phyloP scores from a whole-genome alignment of 768 basidiomycete genomes.

The Hygrocybe coccinea region DNA sequence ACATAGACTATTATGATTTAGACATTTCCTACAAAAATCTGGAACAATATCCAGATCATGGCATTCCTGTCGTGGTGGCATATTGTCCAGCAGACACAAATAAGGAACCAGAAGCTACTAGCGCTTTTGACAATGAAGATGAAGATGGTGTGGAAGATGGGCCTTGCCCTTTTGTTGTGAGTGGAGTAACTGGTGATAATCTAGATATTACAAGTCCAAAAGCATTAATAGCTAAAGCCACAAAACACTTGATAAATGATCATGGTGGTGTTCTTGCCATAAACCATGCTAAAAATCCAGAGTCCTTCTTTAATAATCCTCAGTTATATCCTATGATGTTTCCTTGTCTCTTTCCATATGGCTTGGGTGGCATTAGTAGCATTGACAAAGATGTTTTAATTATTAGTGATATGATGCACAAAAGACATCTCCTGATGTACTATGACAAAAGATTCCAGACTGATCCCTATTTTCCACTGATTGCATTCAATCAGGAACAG shows the following conservation, averaged over 20 bases:
- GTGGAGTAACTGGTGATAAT: slow-evolving; percentile 29
- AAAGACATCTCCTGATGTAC: slow-evolving; percentile 29
- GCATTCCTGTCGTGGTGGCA: slow-evolving; percentile 15
- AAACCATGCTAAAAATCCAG: slow-evolving; percentile 14
- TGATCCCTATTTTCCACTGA: slow-evolving; percentile 33
- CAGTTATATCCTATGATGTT: slow-evolving; percentile 30
- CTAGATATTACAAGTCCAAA: slow-evolving; percentile 13
- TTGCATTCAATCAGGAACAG: slow-evolving; percentile 40
- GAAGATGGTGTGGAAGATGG: slow-evolving; percentile 25
- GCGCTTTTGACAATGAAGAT: slow-evolving; percentile 10
- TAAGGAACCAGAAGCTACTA: slow-evolving; percentile 9
- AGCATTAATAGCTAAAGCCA: slow-evolving; percentile 18
- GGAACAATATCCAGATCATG: too few relatives aligned
- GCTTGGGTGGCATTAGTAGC: slow-evolving; percentile 15
- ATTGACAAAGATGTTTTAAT: slow-evolving; percentile 4
- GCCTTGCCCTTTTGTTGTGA: slow-evolving; percentile 35
- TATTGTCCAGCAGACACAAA: slow-evolving; percentile 11
- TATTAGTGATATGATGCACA: slow-evolving; percentile 16
- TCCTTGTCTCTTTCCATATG: slow-evolving; percentile 34
- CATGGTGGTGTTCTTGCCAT: slow-evolving; percentile 17
- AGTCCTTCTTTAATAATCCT: slow-evolving; percentile 24
- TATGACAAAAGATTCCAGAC: slow-evolving; percentile 37
- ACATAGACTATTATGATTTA: too few relatives aligned
- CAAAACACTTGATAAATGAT: slow-evolving; percentile 17
- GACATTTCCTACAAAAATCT: too few relatives aligned